These are phyloP conservation scores for Ceratocystiopsis brevicomis DNA, from an alignment of 2,329 filamentous ascomycete species.

Conservation along the genomic window DNA sequence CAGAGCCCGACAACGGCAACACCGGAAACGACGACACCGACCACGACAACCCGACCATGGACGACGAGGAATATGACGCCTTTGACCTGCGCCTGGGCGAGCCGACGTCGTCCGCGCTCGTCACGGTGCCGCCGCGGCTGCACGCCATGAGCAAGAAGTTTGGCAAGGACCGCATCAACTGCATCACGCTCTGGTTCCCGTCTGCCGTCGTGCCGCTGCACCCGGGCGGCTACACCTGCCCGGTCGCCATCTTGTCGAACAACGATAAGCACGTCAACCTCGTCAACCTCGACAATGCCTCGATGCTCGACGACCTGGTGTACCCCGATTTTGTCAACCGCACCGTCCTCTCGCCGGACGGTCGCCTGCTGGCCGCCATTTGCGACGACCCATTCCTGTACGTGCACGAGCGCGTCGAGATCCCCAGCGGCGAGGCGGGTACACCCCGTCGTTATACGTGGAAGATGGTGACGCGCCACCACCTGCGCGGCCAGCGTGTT, in stretches of 20 bases:
- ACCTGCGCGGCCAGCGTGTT: slow-evolving; percentile 38
- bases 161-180: slow-evolving; percentile 44
- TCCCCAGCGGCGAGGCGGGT: slow-evolving; percentile 13
- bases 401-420: slow-evolving; percentile 45
- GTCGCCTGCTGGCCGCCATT: slow-evolving; percentile 59
- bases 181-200: slow-evolving; percentile 44
- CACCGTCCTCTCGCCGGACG: slow-evolving; percentile 82
- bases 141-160: slow-evolving; percentile 33
- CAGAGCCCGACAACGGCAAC: slow-evolving; percentile 7
- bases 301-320: slow-evolving; percentile 49
- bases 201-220: slow-evolving; percentile 16
- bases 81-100: slow-evolving; percentile 4
- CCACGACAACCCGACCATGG: slow-evolving; percentile 4
- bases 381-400: slow-evolving; percentile 77
- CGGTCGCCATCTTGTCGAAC: slow-evolving; percentile 62
- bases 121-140: slow-evolving; percentile 2
- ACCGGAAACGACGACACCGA: slow-evolving; percentile 15
- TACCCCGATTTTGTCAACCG: slow-evolving; percentile 84
- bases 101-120: neutral
- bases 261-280: slow-evolving; percentile 81
- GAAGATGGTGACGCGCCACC: slow-evolving; percentile 30
- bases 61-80: slow-evolving; percentile 7
- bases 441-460: slow-evolving; percentile 24
- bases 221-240: slow-evolving; percentile 25
- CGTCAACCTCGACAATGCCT: slow-evolving; percentile 50